Evolutionary conservation across 106 monocot genomes (phyloP).

Genomic region (Dendrobium catenatum): DNA sequence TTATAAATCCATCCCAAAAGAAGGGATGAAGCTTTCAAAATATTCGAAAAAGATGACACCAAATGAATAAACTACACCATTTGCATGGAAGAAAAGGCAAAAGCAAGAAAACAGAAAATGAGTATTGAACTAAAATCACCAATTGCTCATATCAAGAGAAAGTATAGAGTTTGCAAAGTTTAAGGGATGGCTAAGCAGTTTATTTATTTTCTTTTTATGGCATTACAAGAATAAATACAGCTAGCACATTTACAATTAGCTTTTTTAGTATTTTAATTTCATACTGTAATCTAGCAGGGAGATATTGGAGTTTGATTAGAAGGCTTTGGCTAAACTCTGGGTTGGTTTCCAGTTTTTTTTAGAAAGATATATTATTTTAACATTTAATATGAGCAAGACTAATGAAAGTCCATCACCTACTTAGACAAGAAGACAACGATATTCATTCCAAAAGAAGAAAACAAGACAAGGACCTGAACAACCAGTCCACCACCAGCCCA

Average conservation of each 20-base stretch:
- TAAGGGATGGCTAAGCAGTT: not conserved
- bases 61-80: not conserved
- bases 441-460: too few species aligned
- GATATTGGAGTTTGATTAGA: not conserved
- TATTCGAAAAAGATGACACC: not conserved
- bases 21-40: not conserved
- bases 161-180: not conserved
- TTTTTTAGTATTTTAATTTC: not conserved
- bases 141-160: not conserved
- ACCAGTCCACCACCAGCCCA: too few species aligned
- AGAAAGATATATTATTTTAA: too few species aligned
- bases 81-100: not conserved
- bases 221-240: not conserved
- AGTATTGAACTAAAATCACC: not conserved
- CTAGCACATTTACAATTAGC: not conserved
- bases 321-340: not conserved
- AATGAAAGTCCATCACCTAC: too few species aligned
- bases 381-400: too few species aligned
- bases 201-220: not conserved
- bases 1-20: not conserved
- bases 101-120: not conserved
- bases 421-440: too few species aligned
- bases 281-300: not conserved
- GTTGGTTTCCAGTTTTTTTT: too few species aligned
- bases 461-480: too few species aligned